A percentile compares a stretch with the other conserved stretches of the same genome.
Conservation (phyloP, 1,284 basidiomycete species). For the Cutaneotrichosporon cyanovorans region DNA sequence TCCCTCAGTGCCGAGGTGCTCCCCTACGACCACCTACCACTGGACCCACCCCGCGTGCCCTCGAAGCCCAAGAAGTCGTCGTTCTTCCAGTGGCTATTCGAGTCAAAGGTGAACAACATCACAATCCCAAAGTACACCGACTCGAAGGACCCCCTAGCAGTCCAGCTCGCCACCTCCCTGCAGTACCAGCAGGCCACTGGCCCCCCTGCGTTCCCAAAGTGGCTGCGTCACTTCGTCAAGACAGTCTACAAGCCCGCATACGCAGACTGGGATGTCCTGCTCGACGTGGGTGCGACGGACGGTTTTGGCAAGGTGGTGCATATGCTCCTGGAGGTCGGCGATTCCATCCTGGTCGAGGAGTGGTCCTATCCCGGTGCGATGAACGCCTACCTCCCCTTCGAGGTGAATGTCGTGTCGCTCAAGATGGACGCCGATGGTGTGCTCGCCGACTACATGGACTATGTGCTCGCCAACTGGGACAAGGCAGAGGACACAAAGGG, state of each 20-base stretch:
- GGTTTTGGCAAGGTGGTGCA: conserved; percentile 49
- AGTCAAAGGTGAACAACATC: conserved; percentile 42
- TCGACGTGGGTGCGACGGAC: conserved; percentile 70
- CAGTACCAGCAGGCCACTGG: conserved; percentile 57
- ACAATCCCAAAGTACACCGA: conserved; percentile 54
- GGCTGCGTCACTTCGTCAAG: conserved; percentile 53
- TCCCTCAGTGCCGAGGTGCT: conserved; percentile 39
- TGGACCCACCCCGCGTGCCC: conserved; percentile 52
- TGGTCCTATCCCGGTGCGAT: conserved; percentile 49
- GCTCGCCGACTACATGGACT: conserved; percentile 56
- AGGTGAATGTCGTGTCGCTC: conserved; percentile 43
- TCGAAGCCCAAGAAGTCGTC: conserved; percentile 41
- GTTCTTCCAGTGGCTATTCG: conserved; percentile 59
- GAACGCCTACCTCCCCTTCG: conserved; percentile 38
- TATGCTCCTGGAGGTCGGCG: conserved; percentile 66
- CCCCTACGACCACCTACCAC: conserved; percentile 33
- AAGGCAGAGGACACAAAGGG: conserved; percentile 44
- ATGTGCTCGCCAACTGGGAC: conserved; percentile 62
- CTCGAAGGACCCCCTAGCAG: conserved; percentile 36
- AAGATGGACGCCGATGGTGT: conserved; percentile 68
- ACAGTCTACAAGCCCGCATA: conserved; percentile 64
- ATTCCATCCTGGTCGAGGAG: conserved; percentile 59
- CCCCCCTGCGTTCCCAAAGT: conserved; percentile 39
- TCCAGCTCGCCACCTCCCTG: conserved; percentile 60
- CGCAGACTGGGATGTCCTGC: conserved; percentile 56